Base-by-base conservation (phyloP, 2,329 filamentous ascomycete genomes). In the Microascus cirrosus region DNA sequence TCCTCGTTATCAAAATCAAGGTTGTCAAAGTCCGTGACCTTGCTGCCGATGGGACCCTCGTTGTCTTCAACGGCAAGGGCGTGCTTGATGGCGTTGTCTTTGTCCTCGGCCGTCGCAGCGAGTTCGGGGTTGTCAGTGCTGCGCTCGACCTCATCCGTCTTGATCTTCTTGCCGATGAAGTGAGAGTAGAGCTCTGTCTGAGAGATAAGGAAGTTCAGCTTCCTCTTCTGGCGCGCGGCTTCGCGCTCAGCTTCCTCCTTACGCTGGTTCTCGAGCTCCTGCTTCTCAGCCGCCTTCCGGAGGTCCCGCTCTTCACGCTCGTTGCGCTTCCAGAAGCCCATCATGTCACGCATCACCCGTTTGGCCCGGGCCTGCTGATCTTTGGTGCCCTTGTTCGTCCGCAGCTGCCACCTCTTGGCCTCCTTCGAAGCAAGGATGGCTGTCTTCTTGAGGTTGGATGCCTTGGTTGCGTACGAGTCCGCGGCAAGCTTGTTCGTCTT, bases 121-220 rank as follows among this genome's bases (percentile, higher is more conserved):
- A 87, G 85, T 54, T 89, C 86, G 8, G 84, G 84, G 66, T 92
- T 90, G 66, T 94, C 90, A 24, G 90, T 94, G 54, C 89, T 93
- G 60, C 87, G 81, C 73, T 99, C 92, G 54, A 96, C 90, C 68
- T 97, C 92, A 64, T 94, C 88, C 1, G 93, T 97, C 76, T 96
- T 96, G 74, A 97, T 95, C 78, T 99, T 99, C 77, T 96, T 95
- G 70, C 94, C 93, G 66, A 99, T 96, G 73, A 99, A 99, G 78
- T 99, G 94, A 50, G 93, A 97, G 77, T 99, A 99, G 55, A 99
- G 81, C 70, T 99, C 94, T 1, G 94, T 99, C 74, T 99, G 94
- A 1, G 93, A 96, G 71, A 99, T 99, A 62, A 99, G 81, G 80
- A 99, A 99, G 74, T 99, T 97, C 70, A 99, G 89, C 77, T 99